Evolutionary conservation across 192 early-diverging fungal species (phyloP), one percentile per base, ranked within the genome.

Genomic region (Backusella tarrabulga): DNA sequence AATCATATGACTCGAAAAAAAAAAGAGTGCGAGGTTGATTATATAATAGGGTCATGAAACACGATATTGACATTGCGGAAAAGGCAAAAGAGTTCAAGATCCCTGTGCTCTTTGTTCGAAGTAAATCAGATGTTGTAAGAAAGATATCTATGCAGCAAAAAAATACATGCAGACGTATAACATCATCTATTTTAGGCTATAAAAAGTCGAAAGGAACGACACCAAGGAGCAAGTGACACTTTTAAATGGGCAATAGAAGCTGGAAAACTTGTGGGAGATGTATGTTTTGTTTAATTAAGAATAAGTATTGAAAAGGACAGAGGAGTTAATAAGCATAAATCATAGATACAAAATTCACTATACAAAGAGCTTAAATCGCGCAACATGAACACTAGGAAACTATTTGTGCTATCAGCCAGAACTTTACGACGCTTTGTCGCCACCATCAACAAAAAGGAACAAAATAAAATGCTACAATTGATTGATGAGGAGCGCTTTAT

Each of bases 341-440:
- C 6, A 68, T 68, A 36, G 34, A 35, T 44, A 71, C 56, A 68
- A 72, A 41, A 75, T 41, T 44, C 66, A 79, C 23, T 68, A 52
- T 17, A 76, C 70, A 14, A 72, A 73, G 34, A 56, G 36, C 26
- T 71, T 79, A 63, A 50, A 79, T 12, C 73, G 79, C 36, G 74
- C 44, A 74, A 73, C n/a, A 68, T 83, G 6, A 76, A 70, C 34
- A 73, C 76, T 12, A 17, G 40, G 29, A 71, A 73, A 12, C 44
- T 83, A 38, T 83, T 83, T 66, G 74, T 77, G 23, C 11, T 83
- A 29, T 83, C 82, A 36, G 82, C 79, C 1, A 77, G 63, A 72
- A 80, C 42, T 50, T 68, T 83, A 15, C 73, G 80, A 34, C 67
- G 75, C 44, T 77, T 83, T 63, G 78, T 83, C 26, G 52, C 56